phyloP scores from a whole-genome alignment of 768 basidiomycete genomes.

The Macrolepiota albuminosa region DNA sequence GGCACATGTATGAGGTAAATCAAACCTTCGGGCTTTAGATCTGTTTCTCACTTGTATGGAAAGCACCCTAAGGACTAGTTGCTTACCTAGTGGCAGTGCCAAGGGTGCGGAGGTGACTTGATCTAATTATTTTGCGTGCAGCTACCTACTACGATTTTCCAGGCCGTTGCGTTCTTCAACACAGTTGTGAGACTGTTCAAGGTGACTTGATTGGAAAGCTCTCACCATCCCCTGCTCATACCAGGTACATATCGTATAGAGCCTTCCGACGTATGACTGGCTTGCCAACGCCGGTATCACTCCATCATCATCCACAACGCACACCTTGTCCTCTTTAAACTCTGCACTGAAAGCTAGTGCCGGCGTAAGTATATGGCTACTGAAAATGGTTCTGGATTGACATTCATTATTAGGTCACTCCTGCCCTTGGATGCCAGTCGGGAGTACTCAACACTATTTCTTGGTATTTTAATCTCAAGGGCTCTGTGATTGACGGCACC shows the following conservation, averaged over 20 bases:
- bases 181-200: slow-evolving; percentile 55
- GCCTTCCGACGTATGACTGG: slow-evolving; percentile 70
- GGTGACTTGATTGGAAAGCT: slow-evolving; percentile 21
- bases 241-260: slow-evolving; percentile 9
- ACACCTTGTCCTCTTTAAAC: slow-evolving; percentile 49
- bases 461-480: slow-evolving; percentile 63
- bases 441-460: slow-evolving; percentile 34
- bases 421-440: slow-evolving; percentile 29
- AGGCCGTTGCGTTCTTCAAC: slow-evolving; percentile 69
- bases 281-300: slow-evolving; percentile 69
- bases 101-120: slow-evolving; percentile 54
- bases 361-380: slow-evolving; percentile 31
- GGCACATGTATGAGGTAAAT: slow-evolving; percentile 52
- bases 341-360: slow-evolving; percentile 51
- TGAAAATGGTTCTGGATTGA: neutral
- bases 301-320: slow-evolving; percentile 55
- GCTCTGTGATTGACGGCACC: slow-evolving; percentile 61
- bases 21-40: neutral
- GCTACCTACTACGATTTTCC: neutral
- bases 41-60: slow-evolving; percentile 13
- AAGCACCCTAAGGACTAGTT: slow-evolving; percentile 55
- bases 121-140: neutral
- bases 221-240: slow-evolving; percentile 23
- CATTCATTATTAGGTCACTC: slow-evolving; percentile 35
- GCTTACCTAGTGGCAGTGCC: slow-evolving; percentile 55